Evolutionary conservation across 345 rosid genomes (phyloP), one percentile per base, ranked within the genome.

Genomic region (Moricandia moricandioides): DNA sequence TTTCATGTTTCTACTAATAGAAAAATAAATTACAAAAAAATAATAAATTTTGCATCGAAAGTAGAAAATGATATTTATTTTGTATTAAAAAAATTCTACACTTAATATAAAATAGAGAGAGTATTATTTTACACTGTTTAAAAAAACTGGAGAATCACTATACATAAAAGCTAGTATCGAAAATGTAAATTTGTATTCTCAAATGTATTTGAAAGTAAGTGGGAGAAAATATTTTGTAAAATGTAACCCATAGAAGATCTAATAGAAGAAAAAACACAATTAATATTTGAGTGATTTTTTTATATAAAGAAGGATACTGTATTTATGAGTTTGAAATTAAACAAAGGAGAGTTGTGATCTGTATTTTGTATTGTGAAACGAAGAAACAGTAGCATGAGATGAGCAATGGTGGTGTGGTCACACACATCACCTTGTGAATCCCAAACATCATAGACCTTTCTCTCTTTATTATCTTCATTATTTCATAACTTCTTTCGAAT

Each of bases 331-430:
- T 47, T 66, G 72, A 33, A 71, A 71, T 27, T 67, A 34, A 59
- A 61, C 72, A 71, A 77, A 70, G 8, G 40, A 57, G 59, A 65
- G 58, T 54, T 62, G 69, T 4, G 43, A 11, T 39, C 13, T 69
- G 79, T 52, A 69, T 16, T 29, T 35, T 49, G 68, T 52, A 75
- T 47, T 11, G 29, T 54, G 65, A 62, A 70, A 47, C 10, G 71
- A 55, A 64, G 29, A 37, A 47, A 37, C 35, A 71, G 76, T 27
- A 58, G 66, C 76, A 64, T 78, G 72, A 34, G 43, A 64, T 33
- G 66, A 62, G 58, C 74, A 3, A 76, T 77, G 76, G 76, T 70
- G 67, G 61, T 77, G 67, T 77, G 76, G 75, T 64, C 80, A 56
- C 59, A 52, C 26, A 14, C 24, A 52, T 3, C 34, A 62, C 54